Conservation (phyloP, 805 yeast genomes). For the Vanderwaltozyma verrucispora region DNA sequence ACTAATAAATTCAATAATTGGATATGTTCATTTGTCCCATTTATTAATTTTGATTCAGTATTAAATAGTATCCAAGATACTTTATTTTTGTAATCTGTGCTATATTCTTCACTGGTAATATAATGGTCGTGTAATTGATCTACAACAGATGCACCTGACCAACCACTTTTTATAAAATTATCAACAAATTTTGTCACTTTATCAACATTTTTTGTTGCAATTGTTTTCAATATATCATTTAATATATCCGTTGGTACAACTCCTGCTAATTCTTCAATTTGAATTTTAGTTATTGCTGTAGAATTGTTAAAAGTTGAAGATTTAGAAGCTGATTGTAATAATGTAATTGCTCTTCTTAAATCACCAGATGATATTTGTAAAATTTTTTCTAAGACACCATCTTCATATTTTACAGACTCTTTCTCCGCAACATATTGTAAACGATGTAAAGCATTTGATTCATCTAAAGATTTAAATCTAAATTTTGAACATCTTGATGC, state of each 20-base stretch:
- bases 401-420: conserved; percentile 33
- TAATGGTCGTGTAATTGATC: conserved; percentile 63
- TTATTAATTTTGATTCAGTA: conserved; percentile 62
- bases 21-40: conserved; percentile 84
- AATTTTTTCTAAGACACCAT: conserved; percentile 50
- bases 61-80: conserved; percentile 60
- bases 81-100: conserved; percentile 47
- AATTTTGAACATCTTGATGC: conserved; percentile 96
- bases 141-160: conserved; percentile 66
- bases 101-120: conserved; percentile 42
- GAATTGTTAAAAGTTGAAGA: conserved; percentile 32
- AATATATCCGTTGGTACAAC: conserved; percentile 47
- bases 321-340: conserved; percentile 73
- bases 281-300: conserved; percentile 33
- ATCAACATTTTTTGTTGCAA: conserved; percentile 25
- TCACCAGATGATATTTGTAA: conserved; percentile 79
- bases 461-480: conserved; percentile 72
- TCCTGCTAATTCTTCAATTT: conserved; percentile 68
- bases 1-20: conserved; percentile 60
- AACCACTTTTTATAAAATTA: conserved; percentile 47
- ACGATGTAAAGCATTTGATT: conserved; percentile 57
- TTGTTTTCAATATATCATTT: conserved; percentile 31
- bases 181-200: conserved; percentile 36
- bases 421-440: conserved; percentile 49
- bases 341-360: conserved; percentile 84